Base-by-base conservation (phyloP, 1,139 yeast genomes). In the Hansenula lynferdii region DNA sequence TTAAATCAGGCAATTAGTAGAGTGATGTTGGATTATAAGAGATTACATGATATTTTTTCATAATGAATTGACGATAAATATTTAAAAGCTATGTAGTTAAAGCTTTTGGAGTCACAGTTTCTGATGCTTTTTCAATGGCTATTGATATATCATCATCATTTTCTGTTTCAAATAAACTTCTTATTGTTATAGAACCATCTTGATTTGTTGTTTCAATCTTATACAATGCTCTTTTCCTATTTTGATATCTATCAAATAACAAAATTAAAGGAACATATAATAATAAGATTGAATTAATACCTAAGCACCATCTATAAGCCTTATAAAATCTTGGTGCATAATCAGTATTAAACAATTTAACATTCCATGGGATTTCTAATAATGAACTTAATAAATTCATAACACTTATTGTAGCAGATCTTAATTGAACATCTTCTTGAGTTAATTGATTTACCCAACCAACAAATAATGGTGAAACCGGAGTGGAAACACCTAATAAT, bases 381-480 rank as follows among this genome's bases (percentile, higher is more conserved):
- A 47, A 22, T 12, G 45, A 43, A 28, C 38, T 17, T n/a, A 44
- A 36, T 22, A 46, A 35, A 34, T 45, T 48, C 33, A 46, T 37
- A 2, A 47, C 46, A 6, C 53, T 50, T 11, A 48, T 41, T 2
- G 48, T 42, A 15, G 46, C 41, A 5, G 50, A 48, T 32, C 46
- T 44, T 11, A 47, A 28, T 28, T 48, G 51, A 9, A 41, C 42
- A 33, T 48, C 51, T 26, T 48, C 52, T 24, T 42, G 42, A 8
- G 45, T 42, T 32, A 47, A 31, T 34, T 47, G 48, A 32, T 45
- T 47, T 33, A 49, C 40, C 51, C 53, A 48, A 16, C 45, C 42
- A 12, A 45, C 48, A 26, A 47, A 42, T 17, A 47, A 25, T 14
- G 47, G 45, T 2, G 48, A 42, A 5, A 35, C 27, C 5, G 49